Conservation (phyloP, 352 stramenopile genomes). For the Phytophthora agathidicida region DNA sequence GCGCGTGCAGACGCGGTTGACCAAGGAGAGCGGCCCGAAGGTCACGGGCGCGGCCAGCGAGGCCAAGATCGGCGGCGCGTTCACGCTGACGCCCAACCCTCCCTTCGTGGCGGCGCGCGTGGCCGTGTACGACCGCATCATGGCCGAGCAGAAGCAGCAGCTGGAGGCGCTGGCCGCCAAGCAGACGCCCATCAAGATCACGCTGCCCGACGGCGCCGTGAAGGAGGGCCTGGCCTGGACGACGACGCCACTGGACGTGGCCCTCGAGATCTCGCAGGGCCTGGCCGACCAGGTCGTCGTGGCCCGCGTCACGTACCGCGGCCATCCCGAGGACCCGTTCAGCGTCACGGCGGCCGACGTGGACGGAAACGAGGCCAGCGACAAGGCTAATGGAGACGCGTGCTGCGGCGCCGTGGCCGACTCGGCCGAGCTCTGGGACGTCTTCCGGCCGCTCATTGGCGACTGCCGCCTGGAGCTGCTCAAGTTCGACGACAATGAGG, state of each 20-base stretch:
- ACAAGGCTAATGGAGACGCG: conserved; percentile 48
- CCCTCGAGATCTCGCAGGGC: conserved; percentile 93
- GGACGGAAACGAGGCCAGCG: conserved; percentile 86
- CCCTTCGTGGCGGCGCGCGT: conserved; percentile 82
- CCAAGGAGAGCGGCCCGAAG: conserved; percentile 71
- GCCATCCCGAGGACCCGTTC: conserved; percentile 73
- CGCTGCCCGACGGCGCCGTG: conserved; percentile 95
- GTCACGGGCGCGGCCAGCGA: conserved; percentile 51
- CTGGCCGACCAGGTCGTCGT: conserved; percentile 94
- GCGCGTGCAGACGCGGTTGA: conserved; percentile 82
- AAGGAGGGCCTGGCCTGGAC: conserved; percentile 93
- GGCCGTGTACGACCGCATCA: conserved; percentile 89
- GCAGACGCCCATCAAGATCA: conserved; percentile 94
- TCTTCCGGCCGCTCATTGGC: conserved; percentile 97
- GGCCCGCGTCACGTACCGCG: conserved; percentile 91
- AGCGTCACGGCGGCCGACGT: conserved; percentile 86
- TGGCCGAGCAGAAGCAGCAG: conserved; percentile 67
- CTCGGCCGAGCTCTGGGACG: conserved; percentile 95
- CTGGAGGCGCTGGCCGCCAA: conserved; percentile 83
- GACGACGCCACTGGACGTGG: conserved; percentile 98
- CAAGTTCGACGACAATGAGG: conserved; percentile 98
- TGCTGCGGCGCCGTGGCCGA: conserved; percentile 61
- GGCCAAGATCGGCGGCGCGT: conserved; percentile 84
- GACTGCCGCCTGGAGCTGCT: conserved; percentile 96
- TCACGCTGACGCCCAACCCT: conserved; percentile 83